Base-by-base conservation (phyloP, 352 stramenopile genomes). In the Thraustochytrium sp. region DNA sequence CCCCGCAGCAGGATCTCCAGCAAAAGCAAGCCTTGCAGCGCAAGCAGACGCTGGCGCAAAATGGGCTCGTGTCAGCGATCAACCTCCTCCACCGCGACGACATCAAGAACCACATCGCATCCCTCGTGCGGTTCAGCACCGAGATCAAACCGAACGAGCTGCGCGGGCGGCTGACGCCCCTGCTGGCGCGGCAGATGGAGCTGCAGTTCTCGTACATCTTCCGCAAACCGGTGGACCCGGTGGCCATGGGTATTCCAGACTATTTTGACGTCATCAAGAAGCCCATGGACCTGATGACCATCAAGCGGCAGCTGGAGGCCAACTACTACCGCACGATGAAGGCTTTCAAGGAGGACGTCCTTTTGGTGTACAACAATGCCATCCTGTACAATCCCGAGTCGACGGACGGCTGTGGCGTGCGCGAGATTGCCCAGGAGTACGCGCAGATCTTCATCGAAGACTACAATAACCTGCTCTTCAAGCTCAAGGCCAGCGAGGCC, bases 211-310 rank as follows among this genome's bases (percentile, higher is more conserved):
- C 55, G 0, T 84, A 62, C 26, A 84, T 84, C 44, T 84, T 84
- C 51, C 29, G 36, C 13, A 56, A 89, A 55, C 96, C 97, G 21
- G 97, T 99, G 11, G 96, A 99, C 90, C 95, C 96, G 5, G 92
- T 98, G 0, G 92, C 94, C 42, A 89, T 99, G 18, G 92, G 93
- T 38, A 93, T 99, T 38, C 95, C 96, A 0, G 98, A 99, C 87
- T 99, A 99, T 87, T 98, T 98, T 68, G 91, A 97, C 62, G 97
- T 99, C 59, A 96, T 99, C 29, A 84, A 88, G 51, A 48, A 89
- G 37, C 89, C 89, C 16, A 90, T 93, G 89, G 89, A 92, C 77
- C 84, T 92, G n/a, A 84, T 86, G 34, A 92, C 88, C 11, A 85
- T 92, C 72, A 84, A 86, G 34, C 55, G 46, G 29, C 78, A 84